Percentiles rank a stretch among this genome's conserved stretches.
phyloP scores from a whole-genome alignment of 805 yeast species.

The Candida railenensis region DNA sequence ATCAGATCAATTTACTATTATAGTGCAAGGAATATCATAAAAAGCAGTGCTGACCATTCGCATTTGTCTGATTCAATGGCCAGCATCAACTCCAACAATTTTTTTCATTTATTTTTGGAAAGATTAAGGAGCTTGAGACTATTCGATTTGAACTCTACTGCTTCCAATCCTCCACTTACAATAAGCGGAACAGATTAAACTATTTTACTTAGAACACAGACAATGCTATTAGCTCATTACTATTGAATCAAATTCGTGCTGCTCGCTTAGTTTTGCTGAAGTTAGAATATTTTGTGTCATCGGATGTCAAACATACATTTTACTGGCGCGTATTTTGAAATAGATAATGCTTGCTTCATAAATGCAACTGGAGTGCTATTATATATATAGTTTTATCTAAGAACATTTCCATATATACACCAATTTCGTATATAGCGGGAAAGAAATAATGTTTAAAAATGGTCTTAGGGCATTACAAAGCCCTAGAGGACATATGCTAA shows the following conservation, averaged over 20 bases:
- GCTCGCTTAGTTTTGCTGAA: not conserved
- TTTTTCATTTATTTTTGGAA: conserved; percentile 7
- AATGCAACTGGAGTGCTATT: not conserved
- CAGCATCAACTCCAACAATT: conserved; percentile 6
- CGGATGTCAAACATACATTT: too few relatives aligned
- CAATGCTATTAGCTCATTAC: not conserved
- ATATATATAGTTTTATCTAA: not conserved
- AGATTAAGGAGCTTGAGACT: conserved; percentile 9
- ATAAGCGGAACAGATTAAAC: not conserved
- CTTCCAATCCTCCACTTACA: not conserved
- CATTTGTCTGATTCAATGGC: not conserved
- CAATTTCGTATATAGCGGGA: not conserved
- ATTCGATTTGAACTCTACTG: conserved; percentile 12
- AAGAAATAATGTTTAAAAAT: not conserved
- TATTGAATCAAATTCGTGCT: not conserved
- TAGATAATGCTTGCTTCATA: too few relatives aligned
- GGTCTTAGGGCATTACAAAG: not conserved
- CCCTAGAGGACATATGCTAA: not conserved
- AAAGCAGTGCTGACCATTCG: not conserved
- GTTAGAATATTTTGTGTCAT: conserved; percentile 5
- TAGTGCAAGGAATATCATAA: not conserved
- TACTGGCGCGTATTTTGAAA: too few relatives aligned
- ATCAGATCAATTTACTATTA: conserved; percentile 15
- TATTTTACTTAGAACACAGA: too few relatives aligned
- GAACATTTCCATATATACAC: not conserved